phyloP scores from a whole-genome alignment of 306 rosid species.

The Prunus mira region DNA sequence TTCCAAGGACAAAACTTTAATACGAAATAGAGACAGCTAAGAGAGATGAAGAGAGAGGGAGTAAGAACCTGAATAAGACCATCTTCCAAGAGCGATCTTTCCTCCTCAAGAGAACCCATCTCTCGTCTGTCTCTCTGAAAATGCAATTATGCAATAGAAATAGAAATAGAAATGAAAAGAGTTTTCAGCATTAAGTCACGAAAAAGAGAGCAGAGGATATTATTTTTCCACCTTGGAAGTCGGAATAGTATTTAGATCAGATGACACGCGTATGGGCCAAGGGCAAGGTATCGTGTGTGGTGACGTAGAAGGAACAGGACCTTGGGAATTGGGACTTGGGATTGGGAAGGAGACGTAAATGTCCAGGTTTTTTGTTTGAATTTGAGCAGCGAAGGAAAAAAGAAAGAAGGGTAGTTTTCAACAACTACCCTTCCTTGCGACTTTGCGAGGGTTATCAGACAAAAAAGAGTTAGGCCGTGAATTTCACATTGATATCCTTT shows the following conservation, averaged over 20 bases:
- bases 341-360: background rate
- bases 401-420: background rate
- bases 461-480: too few species aligned
- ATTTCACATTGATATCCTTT: too few species aligned
- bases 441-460: too few species aligned
- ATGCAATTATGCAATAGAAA: background rate
- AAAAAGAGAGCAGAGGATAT: background rate
- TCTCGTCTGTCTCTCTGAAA: background rate
- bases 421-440: background rate
- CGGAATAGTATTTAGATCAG: background rate
- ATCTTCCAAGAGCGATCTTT: constrained; percentile 42
- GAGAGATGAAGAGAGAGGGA: background rate
- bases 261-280: background rate
- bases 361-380: background rate
- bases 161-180: background rate
- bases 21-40: background rate
- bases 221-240: background rate
- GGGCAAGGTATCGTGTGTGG: background rate
- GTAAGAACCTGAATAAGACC: constrained; percentile 44
- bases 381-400: too few species aligned
- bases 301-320: background rate
- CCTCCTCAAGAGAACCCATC: constrained; percentile 50
- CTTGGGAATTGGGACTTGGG: background rate
- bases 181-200: background rate
- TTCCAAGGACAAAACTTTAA: background rate